Base-by-base conservation (phyloP, 2,329 filamentous ascomycete species). In the Boeremia exigua region DNA sequence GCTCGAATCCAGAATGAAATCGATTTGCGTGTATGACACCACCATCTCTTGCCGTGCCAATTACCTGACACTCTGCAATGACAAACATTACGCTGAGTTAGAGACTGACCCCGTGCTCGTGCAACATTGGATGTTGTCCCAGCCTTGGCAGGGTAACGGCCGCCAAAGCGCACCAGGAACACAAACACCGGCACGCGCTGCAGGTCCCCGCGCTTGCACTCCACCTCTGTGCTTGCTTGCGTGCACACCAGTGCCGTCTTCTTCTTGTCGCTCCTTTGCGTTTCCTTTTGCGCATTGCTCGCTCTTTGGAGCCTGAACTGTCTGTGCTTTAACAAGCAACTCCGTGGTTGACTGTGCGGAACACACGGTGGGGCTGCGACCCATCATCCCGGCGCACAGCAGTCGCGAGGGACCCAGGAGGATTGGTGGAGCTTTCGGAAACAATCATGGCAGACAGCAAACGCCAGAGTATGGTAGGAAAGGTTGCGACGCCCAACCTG, bases 381-480 rank as follows among this genome's bases (percentile, higher is more conserved):
- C 25, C 43, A 33, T 38, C 47, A 38, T 37, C 51, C 40, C 48
- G 54, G 50, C 54, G 54, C 45, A 37, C 49, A 33, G 37, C 46
- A 56, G 36, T 42, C 43, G 53, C 48, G 37, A 46, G 43, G 49
- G 42, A 50, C n/a, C 37, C 38, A 23, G 42, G 28, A 32, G 37
- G 34, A 30, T 25, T 33, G 32, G 36, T 28, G 14, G 43, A 51
- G 42, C 30, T 17, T 48, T 19, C 47, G 39, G 56, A 46, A 47
- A 38, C 42, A 38, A 62, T 30, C 56, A 86, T 85, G 84, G 81
- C 84, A 42, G 84, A 87, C 67, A 80, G 72, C 59, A 87, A 87
- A 78, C 82, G 84, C 65, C 82, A 84, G 69, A 81, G 78, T 69
- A 73, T 79, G 56, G 79, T 79, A 62, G 80, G 78, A 36, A 86